Percentiles rank a stretch among this genome's conserved stretches.
Conservation (phyloP, 2,329 filamentous ascomycete genomes). For the Ophiosphaerella herpotricha region DNA sequence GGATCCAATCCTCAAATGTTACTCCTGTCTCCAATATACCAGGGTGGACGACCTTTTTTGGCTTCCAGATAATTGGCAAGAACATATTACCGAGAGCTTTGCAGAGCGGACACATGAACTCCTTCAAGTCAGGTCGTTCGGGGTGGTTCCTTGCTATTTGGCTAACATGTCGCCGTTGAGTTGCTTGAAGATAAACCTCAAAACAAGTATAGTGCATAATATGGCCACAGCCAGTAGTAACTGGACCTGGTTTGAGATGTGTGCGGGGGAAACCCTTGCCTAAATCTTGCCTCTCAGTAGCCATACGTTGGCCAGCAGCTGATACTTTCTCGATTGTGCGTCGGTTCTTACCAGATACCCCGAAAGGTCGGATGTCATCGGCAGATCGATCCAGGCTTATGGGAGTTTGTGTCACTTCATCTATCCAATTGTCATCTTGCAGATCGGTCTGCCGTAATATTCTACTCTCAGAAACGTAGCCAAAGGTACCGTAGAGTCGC, state of each 20-base stretch:
- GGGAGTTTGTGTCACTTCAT: slow-evolving; percentile 80
- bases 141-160: slow-evolving; percentile 96
- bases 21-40: slow-evolving; percentile 66
- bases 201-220: slow-evolving; percentile 99
- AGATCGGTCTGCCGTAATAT: slow-evolving; percentile 87
- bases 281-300: slow-evolving; percentile 77
- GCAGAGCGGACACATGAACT: slow-evolving; percentile 95
- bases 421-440: slow-evolving; percentile 78
- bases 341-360: slow-evolving; percentile 85
- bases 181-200: slow-evolving; percentile 85
- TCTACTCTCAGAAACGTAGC: slow-evolving; percentile 81
- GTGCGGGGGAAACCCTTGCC: slow-evolving; percentile 84
- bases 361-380: slow-evolving; percentile 83
- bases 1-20: slow-evolving; percentile 72
- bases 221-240: slow-evolving; percentile 91
- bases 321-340: slow-evolving; percentile 76
- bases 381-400: slow-evolving; percentile 82
- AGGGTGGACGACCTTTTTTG: slow-evolving; percentile 81
- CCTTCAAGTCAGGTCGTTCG: slow-evolving; percentile 75
- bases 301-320: slow-evolving; percentile 70
- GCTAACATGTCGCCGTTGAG: slow-evolving; percentile 79
- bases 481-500: slow-evolving; percentile 89
- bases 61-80: slow-evolving; percentile 93
- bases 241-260: slow-evolving; percentile 71
- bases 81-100: slow-evolving; percentile 96